These are phyloP conservation scores for Trypethelium eluteriae DNA, from an alignment of 495 filamentous ascomycete genomes.

Conservation along the genomic window DNA sequence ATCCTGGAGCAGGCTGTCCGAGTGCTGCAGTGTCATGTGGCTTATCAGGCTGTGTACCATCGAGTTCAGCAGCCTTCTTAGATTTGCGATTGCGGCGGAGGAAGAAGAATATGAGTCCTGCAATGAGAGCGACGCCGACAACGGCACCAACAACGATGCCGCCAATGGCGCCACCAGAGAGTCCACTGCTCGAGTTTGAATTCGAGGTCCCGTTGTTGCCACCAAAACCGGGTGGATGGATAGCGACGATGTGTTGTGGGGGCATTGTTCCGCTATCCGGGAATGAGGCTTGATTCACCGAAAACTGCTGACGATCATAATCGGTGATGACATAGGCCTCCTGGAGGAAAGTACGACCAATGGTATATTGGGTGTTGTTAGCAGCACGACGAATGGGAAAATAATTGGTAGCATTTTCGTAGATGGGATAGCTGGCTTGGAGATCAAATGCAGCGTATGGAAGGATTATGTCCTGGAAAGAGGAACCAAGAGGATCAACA, in stretches of 20 bases:
- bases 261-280: slow-evolving; percentile 8
- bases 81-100: slow-evolving; percentile 12
- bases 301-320: slow-evolving; percentile 15
- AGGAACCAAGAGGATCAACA: slow-evolving; percentile 21
- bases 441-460: slow-evolving; percentile 22
- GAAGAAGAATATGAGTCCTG: slow-evolving; percentile 11
- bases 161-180: slow-evolving; percentile 16
- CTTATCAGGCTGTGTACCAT: background rate
- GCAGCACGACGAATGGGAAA: slow-evolving; percentile 21
- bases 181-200: slow-evolving; percentile 7
- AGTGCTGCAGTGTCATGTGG: background rate
- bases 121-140: slow-evolving; percentile 5
- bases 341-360: slow-evolving; percentile 22
- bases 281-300: slow-evolving; percentile 13
- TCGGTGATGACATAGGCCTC: slow-evolving; percentile 21
- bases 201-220: background rate
- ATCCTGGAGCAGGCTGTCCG: background rate
- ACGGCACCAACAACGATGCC: slow-evolving; percentile 17
- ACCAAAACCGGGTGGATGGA: slow-evolving; percentile 6
- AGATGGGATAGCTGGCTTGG: slow-evolving; percentile 18
- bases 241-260: slow-evolving; percentile 17
- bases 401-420: slow-evolving; percentile 18
- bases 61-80: background rate
- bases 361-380: slow-evolving; percentile 20
- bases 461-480: slow-evolving; percentile 22